Evolutionary conservation across 2,329 filamentous ascomycete species (phyloP), one percentile per base, ranked within the genome.

Genomic region (Aspergillus ruber): DNA sequence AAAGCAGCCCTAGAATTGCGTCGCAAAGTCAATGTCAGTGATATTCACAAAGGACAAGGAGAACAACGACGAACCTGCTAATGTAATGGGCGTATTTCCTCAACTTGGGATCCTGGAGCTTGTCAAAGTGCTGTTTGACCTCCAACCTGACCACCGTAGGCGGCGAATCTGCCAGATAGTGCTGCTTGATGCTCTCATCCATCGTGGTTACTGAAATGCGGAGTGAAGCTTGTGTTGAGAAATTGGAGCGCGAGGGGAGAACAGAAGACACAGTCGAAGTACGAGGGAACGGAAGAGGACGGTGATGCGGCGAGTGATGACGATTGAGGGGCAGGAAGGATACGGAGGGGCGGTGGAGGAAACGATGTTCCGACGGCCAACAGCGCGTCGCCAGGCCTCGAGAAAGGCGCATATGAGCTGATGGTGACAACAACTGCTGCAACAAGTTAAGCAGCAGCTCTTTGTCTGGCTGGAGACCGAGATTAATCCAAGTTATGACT

Each of bases 51-150:
- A n/a, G 8, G 33, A 50, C 50, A 51, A 13, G n/a, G 39, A 10
- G 45, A 27, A 46, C 20, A 49, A 29, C 4, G 25, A 18, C 36
- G 15, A 39, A 39, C 85, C 80, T 82, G 79, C 84, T 88, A 65
- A 95, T 88, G 64, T 85, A 90, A 72, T 96, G 90, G 54, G 90
- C 87, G 76, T 96, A 96, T 64, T 86, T 84, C 74, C 91, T 90
- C 74, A 95, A 82, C 65, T 86, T 68, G 40, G 64, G 62, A 48
- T 74, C 66, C 33, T 68, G 69, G 40, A 76, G 61, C 6, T 69
- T 82, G 47, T 91, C 86, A 61, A 97, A 98, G 71, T 97, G 91
- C 65, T 89, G 87, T 72, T 89, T 89, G 67, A 97, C 93, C 67
- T 89, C 85, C 43, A 98, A 81, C 42, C 85, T 83, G 50, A 96